These are phyloP conservation scores for Aspergillus bertholletiae DNA, from an alignment of 495 filamentous ascomycete genomes.

Conservation along the genomic window DNA sequence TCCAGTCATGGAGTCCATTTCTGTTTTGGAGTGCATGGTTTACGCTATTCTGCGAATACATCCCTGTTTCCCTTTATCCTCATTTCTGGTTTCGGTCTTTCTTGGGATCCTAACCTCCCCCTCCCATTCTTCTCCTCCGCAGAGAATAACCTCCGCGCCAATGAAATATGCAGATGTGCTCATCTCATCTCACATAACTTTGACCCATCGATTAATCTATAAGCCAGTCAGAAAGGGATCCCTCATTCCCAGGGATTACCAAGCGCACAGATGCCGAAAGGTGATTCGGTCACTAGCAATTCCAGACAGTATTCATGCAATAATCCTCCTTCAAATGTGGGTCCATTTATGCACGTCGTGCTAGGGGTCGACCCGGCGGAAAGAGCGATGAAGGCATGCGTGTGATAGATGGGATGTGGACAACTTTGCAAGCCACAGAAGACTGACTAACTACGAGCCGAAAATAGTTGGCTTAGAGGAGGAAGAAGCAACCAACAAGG, in stretches of 20 bases:
- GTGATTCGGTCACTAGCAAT: constrained; percentile 4
- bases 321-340: constrained; percentile 6
- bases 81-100: too few species aligned
- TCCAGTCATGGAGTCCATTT: constrained; percentile 1
- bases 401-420: background rate
- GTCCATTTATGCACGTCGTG: constrained; percentile 22
- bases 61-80: too few species aligned
- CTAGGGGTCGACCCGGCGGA: constrained; percentile 16
- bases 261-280: background rate
- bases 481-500: constrained; percentile 13
- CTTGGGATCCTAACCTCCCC: too few species aligned
- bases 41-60: background rate
- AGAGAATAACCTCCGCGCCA: background rate
- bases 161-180: background rate
- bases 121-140: too few species aligned
- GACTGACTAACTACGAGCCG: constrained; percentile 4
- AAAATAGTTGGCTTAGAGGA: constrained; percentile 6
- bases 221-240: background rate
- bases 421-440: constrained; percentile 12
- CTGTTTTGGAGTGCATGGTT: background rate
- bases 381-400: background rate
- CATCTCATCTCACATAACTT: background rate
- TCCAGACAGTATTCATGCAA: constrained; percentile 13
- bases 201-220: background rate
- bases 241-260: background rate